Percentiles rank a stretch among this genome's conserved stretches.
These are phyloP conservation scores for Pseudozyma thailandica DNA, from an alignment of 1,284 basidiomycete species.

Conservation along the genomic window DNA sequence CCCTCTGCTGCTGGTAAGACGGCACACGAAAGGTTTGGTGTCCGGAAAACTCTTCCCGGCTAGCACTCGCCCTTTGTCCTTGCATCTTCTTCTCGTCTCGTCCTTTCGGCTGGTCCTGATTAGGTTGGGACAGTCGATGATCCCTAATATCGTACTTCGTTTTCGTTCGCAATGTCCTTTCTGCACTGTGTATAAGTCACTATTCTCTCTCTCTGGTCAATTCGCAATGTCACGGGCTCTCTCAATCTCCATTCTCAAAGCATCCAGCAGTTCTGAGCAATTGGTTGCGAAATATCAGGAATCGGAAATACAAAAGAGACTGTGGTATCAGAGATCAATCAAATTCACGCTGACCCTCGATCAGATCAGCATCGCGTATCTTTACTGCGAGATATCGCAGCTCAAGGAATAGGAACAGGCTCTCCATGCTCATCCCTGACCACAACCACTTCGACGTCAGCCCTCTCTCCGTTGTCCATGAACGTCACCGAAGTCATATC, in stretches of 20 bases:
- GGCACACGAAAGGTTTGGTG: too few species aligned
- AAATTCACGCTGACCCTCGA: neutral
- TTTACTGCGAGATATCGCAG: neutral
- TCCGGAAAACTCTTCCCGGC: neutral
- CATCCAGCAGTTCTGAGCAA: too few species aligned
- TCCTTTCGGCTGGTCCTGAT: neutral
- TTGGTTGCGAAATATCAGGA: too few species aligned
- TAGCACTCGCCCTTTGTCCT: neutral
- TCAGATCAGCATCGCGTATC: neutral
- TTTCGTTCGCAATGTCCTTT: neutral
- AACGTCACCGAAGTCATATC: constrained; percentile 89
- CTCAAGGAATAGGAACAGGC: constrained; percentile 64
- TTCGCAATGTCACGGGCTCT: constrained; percentile 6
- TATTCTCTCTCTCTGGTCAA: neutral
- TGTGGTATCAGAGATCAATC: constrained; percentile 35
- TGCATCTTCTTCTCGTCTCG: neutral
- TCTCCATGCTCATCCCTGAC: constrained; percentile 67
- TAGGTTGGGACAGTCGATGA: too few species aligned
- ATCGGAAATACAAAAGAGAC: neutral
- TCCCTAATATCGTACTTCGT: neutral
- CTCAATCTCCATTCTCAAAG: too few species aligned
- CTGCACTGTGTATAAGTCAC: neutral
- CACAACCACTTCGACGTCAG: constrained; percentile 67
- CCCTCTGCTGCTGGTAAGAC: too few species aligned
- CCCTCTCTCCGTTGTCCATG: constrained; percentile 89